These are phyloP conservation scores for Fragilariopsis cylindrus DNA, from an alignment of 108 stramenopile genomes.

Conservation along the genomic window DNA sequence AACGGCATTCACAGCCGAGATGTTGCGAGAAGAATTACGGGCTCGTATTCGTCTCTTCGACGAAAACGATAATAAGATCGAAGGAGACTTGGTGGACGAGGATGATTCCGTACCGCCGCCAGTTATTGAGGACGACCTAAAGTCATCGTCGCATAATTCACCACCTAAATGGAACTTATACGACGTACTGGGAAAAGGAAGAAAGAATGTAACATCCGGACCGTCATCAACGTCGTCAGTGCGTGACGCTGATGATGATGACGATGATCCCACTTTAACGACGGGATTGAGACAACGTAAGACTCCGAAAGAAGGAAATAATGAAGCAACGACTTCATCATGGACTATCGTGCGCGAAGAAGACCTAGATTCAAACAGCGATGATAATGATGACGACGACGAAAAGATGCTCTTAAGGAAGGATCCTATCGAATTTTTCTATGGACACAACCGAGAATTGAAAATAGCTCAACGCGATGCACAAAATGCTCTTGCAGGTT, in stretches of 20 bases:
- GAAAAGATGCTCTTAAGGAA: constrained; percentile 3
- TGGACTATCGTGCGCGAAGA: not conserved
- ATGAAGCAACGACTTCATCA: not conserved
- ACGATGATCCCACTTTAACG: not conserved
- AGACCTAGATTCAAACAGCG: not conserved
- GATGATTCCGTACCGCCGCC: not conserved
- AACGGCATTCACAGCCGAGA: constrained; percentile 15
- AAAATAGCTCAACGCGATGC: constrained; percentile 45
- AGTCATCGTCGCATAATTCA: no score
- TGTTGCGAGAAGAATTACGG: constrained; percentile 33
- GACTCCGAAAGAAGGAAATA: not conserved
- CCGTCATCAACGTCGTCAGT: not conserved
- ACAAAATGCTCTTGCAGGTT: constrained; percentile 35
- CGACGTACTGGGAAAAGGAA: no score
- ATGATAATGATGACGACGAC: constrained; percentile 12
- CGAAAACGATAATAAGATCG: not conserved
- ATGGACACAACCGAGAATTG: constrained; percentile 35
- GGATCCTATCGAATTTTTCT: constrained; percentile 44
- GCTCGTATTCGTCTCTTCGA: constrained; percentile 16
- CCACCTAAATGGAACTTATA: no score
- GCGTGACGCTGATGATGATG: not conserved
- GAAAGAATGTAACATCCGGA: no score
- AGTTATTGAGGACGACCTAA: no score
- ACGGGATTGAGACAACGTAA: not conserved
- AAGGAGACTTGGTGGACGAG: constrained; percentile 8